Evolutionary conservation across 495 filamentous ascomycete species (phyloP).

Genomic region (Tuber brumale): DNA sequence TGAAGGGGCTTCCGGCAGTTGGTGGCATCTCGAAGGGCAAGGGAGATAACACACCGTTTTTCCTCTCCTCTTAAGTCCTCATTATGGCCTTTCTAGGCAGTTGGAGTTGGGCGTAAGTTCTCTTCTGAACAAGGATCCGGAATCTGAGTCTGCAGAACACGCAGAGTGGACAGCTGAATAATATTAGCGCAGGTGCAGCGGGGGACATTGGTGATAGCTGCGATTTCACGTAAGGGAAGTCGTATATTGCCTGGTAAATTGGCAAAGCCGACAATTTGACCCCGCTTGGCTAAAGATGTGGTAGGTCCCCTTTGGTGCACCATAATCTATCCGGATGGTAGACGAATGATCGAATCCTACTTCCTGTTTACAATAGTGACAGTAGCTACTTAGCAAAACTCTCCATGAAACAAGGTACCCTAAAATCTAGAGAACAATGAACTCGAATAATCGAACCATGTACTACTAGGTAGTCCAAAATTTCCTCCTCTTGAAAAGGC

Average conservation of each 20-base stretch:
- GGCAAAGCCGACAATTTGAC: background rate
- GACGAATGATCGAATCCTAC: too few species aligned
- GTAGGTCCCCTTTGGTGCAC: too few species aligned
- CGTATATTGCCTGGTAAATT: background rate
- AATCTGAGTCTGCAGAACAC: background rate
- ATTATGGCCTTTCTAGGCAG: background rate
- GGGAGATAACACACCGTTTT: background rate
- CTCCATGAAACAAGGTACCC: too few species aligned
- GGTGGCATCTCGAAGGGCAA: conserved; percentile 4
- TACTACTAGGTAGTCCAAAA: too few species aligned
- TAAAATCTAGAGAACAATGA: too few species aligned
- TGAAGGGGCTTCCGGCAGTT: conserved; percentile 3
- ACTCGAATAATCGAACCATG: too few species aligned
- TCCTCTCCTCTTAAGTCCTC: background rate
- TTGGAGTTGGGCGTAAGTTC: background rate
- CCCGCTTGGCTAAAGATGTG: background rate
- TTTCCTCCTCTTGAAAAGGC: too few species aligned
- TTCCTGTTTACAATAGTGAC: too few species aligned
- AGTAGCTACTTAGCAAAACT: too few species aligned
- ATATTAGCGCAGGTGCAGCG: background rate
- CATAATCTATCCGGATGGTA: too few species aligned
- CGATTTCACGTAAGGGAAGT: background rate
- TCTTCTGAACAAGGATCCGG: background rate
- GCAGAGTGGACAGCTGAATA: background rate
- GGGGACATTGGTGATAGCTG: background rate